Evolutionary conservation across 768 basidiomycete species (phyloP).

Genomic region (Tylopilus sp.): DNA sequence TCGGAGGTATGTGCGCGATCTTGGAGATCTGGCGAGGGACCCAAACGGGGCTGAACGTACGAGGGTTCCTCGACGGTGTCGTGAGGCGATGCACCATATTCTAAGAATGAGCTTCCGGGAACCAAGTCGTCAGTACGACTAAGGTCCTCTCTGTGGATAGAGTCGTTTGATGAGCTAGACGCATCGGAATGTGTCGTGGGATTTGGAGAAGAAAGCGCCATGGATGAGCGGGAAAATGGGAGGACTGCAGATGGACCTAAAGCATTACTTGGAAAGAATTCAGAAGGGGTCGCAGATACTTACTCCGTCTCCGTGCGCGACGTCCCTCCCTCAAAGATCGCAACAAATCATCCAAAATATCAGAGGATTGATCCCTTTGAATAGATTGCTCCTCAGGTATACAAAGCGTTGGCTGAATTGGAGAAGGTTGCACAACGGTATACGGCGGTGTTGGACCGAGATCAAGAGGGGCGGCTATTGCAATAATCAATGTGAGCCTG

Average conservation of each 20-base stretch:
- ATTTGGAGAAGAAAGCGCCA: not conserved
- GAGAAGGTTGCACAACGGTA: not conserved
- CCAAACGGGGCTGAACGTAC: not conserved
- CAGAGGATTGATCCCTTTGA: slow-evolving; percentile 12
- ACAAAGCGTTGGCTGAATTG: not conserved
- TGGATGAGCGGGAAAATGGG: not conserved
- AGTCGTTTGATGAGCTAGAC: slow-evolving; percentile 5
- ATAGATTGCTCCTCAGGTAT: slow-evolving; percentile 5
- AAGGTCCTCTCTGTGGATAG: slow-evolving; percentile 1
- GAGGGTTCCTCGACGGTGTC: slow-evolving; percentile 29
- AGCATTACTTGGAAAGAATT: not conserved
- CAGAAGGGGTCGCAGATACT: not conserved
- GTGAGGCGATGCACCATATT: slow-evolving; percentile 24
- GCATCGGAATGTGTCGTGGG: not conserved
- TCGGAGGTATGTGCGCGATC: slow-evolving; percentile 4
- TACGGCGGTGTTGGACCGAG: slow-evolving; percentile 29
- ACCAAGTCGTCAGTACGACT: not conserved
- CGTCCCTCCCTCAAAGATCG: slow-evolving; percentile 13
- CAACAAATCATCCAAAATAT: slow-evolving; percentile 21
- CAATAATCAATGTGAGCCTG: not conserved
- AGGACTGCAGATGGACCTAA: not conserved
- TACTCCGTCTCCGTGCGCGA: not conserved
- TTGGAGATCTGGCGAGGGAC: not conserved
- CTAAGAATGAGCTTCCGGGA: not conserved
- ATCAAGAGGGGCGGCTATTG: slow-evolving; percentile 3